Evolutionary conservation across 169 alveolate genomes (phyloP), one percentile per base, ranked within the genome.

Genomic region (Plasmodium cynomolgi): DNA sequence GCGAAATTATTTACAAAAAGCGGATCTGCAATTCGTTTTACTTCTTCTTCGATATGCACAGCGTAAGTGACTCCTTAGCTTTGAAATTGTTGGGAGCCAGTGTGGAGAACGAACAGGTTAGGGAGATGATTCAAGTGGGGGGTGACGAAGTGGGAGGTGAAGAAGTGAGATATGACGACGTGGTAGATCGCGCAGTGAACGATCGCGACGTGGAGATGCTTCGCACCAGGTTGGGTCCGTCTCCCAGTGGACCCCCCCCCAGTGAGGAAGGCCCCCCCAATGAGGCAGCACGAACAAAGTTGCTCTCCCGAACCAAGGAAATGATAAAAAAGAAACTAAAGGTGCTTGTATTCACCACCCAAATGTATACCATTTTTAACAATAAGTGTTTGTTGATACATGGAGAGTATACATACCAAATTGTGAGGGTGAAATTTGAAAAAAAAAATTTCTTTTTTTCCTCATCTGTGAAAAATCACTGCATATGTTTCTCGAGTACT

Each of bases 291-390:
- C 83, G 1, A 7, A 8, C 29, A 0, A 33, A 26, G 50, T 1
- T 90, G 47, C n/a, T 39, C 37, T 50, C 13, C 1, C 72, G 84
- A 82, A 50, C 74, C 33, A 82, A 31, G 75, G 37, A 82, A 23
- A 44, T 44, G 77, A 23, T 91, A 47, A 41, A 26, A 50, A 20
- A n/a, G 9, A 81, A 72, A 4, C 6, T 91, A 33, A 91, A 91
- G 54, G 75, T 91, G 3, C 80, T 91, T 31, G 92, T 91, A 44
- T 83, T 91, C 41, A 91, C 95, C 13, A 91, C 95, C n/a, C 91
- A 91, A 82, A 91, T 91, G 50, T 72, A 91, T 20, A 91, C 95
- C 20, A 91, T 91, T 3, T 91, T 91, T 82, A 91, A 91, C 33
- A 91, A 91, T 26, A 91, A 91, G 62, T 31, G 92, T 20, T 82